Percentiles rank a stretch among this genome's conserved stretches.
These are phyloP conservation scores for Microbotryum intermedium DNA, from an alignment of 1,284 basidiomycete genomes.

Conservation along the genomic window DNA sequence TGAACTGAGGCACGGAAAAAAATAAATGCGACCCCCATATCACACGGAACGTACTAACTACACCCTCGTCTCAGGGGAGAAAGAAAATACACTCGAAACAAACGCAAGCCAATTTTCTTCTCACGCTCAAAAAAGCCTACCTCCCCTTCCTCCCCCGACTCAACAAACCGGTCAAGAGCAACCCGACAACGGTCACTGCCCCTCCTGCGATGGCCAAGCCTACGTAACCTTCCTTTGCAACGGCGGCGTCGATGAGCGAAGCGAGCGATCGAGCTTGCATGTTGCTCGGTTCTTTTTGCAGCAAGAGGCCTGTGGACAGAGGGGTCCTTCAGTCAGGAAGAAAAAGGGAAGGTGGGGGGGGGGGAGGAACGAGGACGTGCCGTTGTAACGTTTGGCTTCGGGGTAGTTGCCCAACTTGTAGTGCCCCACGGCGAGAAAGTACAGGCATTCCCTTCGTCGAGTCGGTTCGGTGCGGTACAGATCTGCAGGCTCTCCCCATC, in stretches of 20 bases:
- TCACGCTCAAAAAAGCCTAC: neutral
- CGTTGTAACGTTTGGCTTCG: slow-evolving; percentile 86
- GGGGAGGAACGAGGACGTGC: slow-evolving; percentile 35
- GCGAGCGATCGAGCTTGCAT: slow-evolving; percentile 82
- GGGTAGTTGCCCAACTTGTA: slow-evolving; percentile 96
- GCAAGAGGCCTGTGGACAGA: slow-evolving; percentile 62
- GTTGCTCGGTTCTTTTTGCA: slow-evolving; percentile 90
- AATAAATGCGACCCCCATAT: too few relatives aligned
- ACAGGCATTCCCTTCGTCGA: slow-evolving; percentile 87
- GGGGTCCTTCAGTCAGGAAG: neutral
- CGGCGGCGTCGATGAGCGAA: slow-evolving; percentile 75
- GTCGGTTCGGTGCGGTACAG: slow-evolving; percentile 83
- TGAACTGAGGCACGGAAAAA: too few relatives aligned
- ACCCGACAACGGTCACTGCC: slow-evolving; percentile 72
- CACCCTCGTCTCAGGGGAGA: too few relatives aligned
- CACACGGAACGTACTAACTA: too few relatives aligned
- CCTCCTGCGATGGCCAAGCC: slow-evolving; percentile 92
- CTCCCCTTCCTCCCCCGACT: slow-evolving; percentile 12
- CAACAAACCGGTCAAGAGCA: slow-evolving; percentile 65
- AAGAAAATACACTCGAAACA: neutral
- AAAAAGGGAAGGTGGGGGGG: neutral
- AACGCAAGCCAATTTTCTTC: neutral
- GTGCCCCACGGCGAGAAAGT: slow-evolving; percentile 92
- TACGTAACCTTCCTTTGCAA: slow-evolving; percentile 65
- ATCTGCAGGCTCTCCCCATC: slow-evolving; percentile 48